Evolutionary conservation across 139 green algal species (phyloP), one percentile per base, ranked within the genome.

Genomic region (Desmodesmus armatus): DNA sequence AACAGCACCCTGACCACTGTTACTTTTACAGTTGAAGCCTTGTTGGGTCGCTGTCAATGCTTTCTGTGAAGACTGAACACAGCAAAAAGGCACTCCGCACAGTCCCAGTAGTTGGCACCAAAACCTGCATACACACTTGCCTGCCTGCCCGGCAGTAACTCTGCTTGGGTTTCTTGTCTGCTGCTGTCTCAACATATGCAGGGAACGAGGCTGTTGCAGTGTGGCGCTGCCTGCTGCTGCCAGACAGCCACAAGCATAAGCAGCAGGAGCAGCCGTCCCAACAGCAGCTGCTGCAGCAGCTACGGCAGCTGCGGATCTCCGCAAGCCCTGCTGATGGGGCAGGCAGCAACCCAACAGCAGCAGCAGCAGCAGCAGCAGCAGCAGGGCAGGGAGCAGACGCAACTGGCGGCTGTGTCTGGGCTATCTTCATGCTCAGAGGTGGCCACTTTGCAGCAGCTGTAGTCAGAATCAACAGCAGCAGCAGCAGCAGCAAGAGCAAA

Each of bases 401-500:
- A n/a, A 67, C 60, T 29, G 43, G 41, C 4, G 51, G 69, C 13
- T 87, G 84, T 49, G 41, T 86, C 19, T 90, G 88, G 51, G 55
- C 85, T 47, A 70, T 95, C 58, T 35, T 90, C 25, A 65, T 88
- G 67, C 66, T 95, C 49, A 62, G 90, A 35, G 82, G 80, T 33
- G 95, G 95, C 0, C 94, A 98, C 81, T 97, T 98, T 90, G 93
- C 94, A 9, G 93, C 86, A 33, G 88, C 92, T 19, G 85, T 97
- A 6, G 95, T 96, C 53, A 84, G 87, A 6, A 84, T 87, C 66
- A 90, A 79, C 60, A 81, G 70, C 83, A 87, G 23, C 76, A 82
- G 53, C 39, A 73, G 37, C 53, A 71, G 60, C 58, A 33, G 60
- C 4, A n/a, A n/a, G 37, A 23, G 19, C 49, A 29, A 33, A 23